A percentile compares a stretch with the other conserved stretches of the same genome.
phyloP scores from a whole-genome alignment of 1,139 yeast species.

The Debaryomyces nepalensis region DNA sequence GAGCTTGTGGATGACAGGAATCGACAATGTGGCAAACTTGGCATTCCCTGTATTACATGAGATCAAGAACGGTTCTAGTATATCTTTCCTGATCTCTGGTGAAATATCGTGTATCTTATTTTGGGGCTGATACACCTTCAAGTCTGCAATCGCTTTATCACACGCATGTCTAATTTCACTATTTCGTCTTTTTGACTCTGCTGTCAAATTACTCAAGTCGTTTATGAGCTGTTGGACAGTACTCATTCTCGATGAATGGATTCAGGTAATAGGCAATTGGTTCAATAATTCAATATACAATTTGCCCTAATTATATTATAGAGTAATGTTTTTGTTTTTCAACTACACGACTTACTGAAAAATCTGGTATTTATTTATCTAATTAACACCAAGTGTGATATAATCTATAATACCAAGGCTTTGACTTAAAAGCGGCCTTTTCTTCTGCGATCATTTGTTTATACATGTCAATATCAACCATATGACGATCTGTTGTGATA shows the following conservation, averaged over 20 bases:
- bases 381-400: conserved; percentile 1
- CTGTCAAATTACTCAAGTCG: conserved; percentile 62
- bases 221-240: conserved; percentile 50
- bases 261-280: not conserved
- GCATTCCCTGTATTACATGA: conserved; percentile 79
- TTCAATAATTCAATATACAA: not conserved
- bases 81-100: conserved; percentile 44
- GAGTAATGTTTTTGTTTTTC: not conserved
- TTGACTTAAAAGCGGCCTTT: not conserved
- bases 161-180: conserved; percentile 69
- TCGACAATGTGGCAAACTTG: conserved; percentile 70
- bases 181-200: conserved; percentile 74
- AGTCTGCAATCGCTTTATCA: conserved; percentile 58
- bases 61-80: conserved; percentile 70
- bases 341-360: conserved; percentile 7
- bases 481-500: conserved; percentile 37
- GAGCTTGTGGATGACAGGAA: conserved; percentile 69
- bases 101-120: conserved; percentile 17
- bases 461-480: conserved; percentile 22
- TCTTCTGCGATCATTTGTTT: conserved; percentile 1
- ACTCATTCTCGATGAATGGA: conserved; percentile 28
- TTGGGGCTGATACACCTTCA: conserved; percentile 36
- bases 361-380: not conserved
- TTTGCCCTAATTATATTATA: conserved; percentile 2
- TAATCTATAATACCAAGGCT: conserved; percentile 3